These are phyloP conservation scores for Acacia melanoxylon DNA, from an alignment of 306 rosid species.

Conservation along the genomic window DNA sequence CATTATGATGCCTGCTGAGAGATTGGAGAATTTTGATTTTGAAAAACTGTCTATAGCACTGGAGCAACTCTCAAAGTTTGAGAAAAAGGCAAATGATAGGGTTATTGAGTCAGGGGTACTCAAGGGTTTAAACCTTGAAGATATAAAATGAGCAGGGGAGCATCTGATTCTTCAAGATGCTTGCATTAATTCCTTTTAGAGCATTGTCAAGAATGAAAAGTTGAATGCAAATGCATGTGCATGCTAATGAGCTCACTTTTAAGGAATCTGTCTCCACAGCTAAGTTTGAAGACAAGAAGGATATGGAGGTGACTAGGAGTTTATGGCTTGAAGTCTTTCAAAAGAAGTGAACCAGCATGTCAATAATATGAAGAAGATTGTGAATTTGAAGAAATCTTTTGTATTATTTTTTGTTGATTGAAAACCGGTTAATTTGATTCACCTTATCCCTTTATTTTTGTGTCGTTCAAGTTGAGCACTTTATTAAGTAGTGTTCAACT, in stretches of 20 bases:
- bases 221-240: slow-evolving; percentile 67
- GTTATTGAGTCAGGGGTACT: slow-evolving; percentile 88
- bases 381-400: too few relatives aligned
- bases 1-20: slow-evolving; percentile 57
- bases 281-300: too few relatives aligned
- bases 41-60: slow-evolving; percentile 62
- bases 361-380: too few relatives aligned
- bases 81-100: slow-evolving; percentile 81
- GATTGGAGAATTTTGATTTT: slow-evolving; percentile 54
- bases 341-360: too few relatives aligned
- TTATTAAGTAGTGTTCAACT: too few relatives aligned
- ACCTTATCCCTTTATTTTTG: too few relatives aligned
- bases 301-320: too few relatives aligned
- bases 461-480: too few relatives aligned
- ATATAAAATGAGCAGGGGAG: slow-evolving; percentile 92
- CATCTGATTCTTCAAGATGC: slow-evolving; percentile 86
- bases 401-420: too few relatives aligned
- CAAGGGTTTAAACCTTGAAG: slow-evolving; percentile 86
- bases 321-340: too few relatives aligned
- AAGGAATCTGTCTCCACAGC: slow-evolving; percentile 78
- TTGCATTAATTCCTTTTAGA: slow-evolving; percentile 74
- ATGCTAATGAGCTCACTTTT: slow-evolving; percentile 82
- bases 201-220: slow-evolving; percentile 56
- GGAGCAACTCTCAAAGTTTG: slow-evolving; percentile 81
- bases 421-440: too few relatives aligned